These are phyloP conservation scores for Colletotrichum aenigma DNA, from an alignment of 2,329 filamentous ascomycete genomes.

Conservation along the genomic window DNA sequence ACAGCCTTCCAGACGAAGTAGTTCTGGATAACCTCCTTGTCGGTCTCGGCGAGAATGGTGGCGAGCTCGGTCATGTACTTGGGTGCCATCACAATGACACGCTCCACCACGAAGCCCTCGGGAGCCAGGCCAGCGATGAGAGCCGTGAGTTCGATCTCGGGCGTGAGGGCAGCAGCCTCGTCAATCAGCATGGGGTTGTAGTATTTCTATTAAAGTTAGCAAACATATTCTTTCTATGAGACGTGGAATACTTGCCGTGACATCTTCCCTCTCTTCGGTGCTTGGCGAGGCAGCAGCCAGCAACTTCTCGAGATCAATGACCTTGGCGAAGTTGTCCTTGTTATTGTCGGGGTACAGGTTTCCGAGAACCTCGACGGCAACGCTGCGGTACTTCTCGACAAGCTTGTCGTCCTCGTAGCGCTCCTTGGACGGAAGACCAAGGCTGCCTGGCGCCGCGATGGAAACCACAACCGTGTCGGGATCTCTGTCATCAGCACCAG, in stretches of 20 bases:
- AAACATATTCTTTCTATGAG: not conserved
- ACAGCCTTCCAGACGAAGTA: conserved; percentile 71
- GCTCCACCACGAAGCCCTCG: conserved; percentile 50
- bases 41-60: conserved; percentile 55
- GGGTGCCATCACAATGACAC: conserved; percentile 64
- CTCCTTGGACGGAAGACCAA: conserved; percentile 67
- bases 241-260: conserved; percentile 46
- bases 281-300: conserved; percentile 64
- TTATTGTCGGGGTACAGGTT: conserved; percentile 37
- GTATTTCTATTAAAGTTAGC: conserved; percentile 49
- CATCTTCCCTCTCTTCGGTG: conserved; percentile 62
- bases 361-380: conserved; percentile 25
- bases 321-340: conserved; percentile 42
- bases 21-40: conserved; percentile 60
- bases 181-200: conserved; percentile 68
- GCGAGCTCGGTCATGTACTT: conserved; percentile 64
- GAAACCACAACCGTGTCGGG: conserved; percentile 39
- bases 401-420: conserved; percentile 62
- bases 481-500: conserved; percentile 47
- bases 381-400: conserved; percentile 51
- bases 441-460: conserved; percentile 48
- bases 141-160: conserved; percentile 57
- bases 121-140: conserved; percentile 59
- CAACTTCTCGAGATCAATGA: conserved; percentile 64
- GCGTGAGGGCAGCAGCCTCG: conserved; percentile 58